Evolutionary conservation across 306 rosid genomes (phyloP).

Genomic region (Citrullus amarus): DNA sequence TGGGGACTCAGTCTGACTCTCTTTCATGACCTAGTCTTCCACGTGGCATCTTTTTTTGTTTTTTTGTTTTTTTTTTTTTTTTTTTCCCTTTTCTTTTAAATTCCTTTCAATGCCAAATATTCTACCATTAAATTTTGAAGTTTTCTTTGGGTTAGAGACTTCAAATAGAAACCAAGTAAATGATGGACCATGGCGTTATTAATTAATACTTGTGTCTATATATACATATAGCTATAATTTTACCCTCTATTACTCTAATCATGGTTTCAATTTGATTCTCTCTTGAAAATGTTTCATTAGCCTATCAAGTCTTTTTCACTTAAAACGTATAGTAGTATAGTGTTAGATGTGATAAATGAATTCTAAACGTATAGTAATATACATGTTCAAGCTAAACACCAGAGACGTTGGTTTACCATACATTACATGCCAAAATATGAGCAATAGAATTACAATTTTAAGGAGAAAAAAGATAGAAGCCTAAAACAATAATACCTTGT

Average conservation of each 20-base stretch:
- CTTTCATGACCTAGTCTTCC: background rate
- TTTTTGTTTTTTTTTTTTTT: background rate
- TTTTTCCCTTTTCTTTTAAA: background rate
- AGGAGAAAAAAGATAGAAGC: too few species aligned
- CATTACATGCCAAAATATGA: too few species aligned
- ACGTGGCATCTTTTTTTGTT: background rate
- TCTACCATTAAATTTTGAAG: background rate
- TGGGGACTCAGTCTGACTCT: conserved; percentile 1
- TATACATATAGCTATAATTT: too few species aligned
- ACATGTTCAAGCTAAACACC: too few species aligned
- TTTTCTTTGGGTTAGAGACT: background rate
- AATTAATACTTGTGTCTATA: too few species aligned
- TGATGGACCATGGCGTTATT: background rate
- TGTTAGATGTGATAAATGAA: background rate
- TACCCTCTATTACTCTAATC: too few species aligned
- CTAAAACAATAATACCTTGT: too few species aligned
- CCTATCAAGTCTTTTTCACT: background rate
- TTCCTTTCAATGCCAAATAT: background rate
- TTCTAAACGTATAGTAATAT: too few species aligned
- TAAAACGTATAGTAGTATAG: too few species aligned
- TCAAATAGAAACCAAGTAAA: background rate
- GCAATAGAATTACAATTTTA: too few species aligned
- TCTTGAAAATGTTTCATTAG: background rate
- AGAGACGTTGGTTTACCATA: too few species aligned
- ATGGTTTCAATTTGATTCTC: too few species aligned